phyloP scores from a whole-genome alignment of 2,329 filamentous ascomycete species.

The Chaetomium globosum region DNA sequence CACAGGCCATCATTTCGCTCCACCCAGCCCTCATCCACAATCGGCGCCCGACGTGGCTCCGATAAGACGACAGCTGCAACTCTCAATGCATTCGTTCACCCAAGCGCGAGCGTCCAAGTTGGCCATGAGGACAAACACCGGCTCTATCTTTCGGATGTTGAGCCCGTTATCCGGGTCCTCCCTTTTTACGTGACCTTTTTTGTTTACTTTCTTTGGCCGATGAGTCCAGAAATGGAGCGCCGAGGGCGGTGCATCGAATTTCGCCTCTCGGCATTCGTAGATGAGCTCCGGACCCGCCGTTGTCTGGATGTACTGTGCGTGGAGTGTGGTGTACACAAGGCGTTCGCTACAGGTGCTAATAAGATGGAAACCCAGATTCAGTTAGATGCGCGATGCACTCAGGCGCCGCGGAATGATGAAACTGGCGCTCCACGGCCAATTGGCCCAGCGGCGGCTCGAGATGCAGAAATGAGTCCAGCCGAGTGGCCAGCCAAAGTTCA shows the following conservation, averaged over 20 bases:
- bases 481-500: constrained; percentile 32
- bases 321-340: too few species aligned
- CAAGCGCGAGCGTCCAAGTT: constrained; percentile 11
- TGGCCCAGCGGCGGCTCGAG: constrained; percentile 32
- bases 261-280: not conserved
- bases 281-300: not conserved
- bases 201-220: not conserved
- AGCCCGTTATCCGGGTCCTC: not conserved
- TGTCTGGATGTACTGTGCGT: not conserved
- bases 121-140: not conserved
- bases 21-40: constrained; percentile 22
- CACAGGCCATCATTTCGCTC: constrained; percentile 22
- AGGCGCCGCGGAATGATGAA: constrained; percentile 32
- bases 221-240: not conserved
- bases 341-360: too few species aligned
- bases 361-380: not conserved
- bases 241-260: constrained; percentile 7
- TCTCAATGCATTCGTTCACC: not conserved
- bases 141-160: not conserved
- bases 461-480: constrained; percentile 36
- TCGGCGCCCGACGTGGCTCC: constrained; percentile 37
- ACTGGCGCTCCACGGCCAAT: constrained; percentile 33
- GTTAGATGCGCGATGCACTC: constrained; percentile 14
- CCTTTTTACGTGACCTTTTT: not conserved
- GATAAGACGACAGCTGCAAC: constrained; percentile 19